Base-by-base conservation (phyloP, 2,329 filamentous ascomycete species). In the Pseudogymnoascus pannorum region DNA sequence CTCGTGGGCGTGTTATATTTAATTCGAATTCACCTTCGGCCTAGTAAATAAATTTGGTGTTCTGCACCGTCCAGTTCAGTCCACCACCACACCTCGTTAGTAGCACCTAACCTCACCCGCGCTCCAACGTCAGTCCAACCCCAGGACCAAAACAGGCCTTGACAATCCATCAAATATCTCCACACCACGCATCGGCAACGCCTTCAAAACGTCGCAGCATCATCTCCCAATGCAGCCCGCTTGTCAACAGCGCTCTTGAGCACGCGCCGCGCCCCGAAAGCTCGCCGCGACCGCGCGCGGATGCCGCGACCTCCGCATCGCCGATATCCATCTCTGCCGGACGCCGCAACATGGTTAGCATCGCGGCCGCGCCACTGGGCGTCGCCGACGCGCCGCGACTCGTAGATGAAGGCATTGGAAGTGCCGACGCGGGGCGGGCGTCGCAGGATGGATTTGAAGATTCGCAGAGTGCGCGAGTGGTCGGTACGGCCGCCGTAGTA, bases 331-430 rank as follows among this genome's bases (percentile, higher is more conserved):
- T 31, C 48, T 26, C 24, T 26, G 48, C 3, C 24, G 12, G 24
- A 57, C 48, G 48, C 24, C 48, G 24, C 14, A 26, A 26, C 48
- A 57, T 57, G 48, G 14, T 24, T 20, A n/a, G 14, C 22, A 57
- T 57, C 24, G 48, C 12, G 68, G 79, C 80, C 65, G 72, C 77
- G 64, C 75, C 78, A 70, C 75, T 80, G 64, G 71, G 74, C 66
- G 76, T 77, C 72, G 79, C 76, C 64, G 77, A 71, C 67, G 74
- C 81, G 70, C 78, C 84, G 65, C 81, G 82, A 66, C 81, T 79
- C 72, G 77, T 81, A 69, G 86, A 89, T 72, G 85, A 89, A 79
- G 79, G 77, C 70, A 72, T 75, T 64, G 71, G 76, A 68, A 82
- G 76, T 61, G 29, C 14, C 8, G 29, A 57, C 48, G 24, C 48